Evolutionary conservation across 345 rosid species (phyloP), one percentile per base, ranked within the genome.

Genomic region (Passiflora organensis): DNA sequence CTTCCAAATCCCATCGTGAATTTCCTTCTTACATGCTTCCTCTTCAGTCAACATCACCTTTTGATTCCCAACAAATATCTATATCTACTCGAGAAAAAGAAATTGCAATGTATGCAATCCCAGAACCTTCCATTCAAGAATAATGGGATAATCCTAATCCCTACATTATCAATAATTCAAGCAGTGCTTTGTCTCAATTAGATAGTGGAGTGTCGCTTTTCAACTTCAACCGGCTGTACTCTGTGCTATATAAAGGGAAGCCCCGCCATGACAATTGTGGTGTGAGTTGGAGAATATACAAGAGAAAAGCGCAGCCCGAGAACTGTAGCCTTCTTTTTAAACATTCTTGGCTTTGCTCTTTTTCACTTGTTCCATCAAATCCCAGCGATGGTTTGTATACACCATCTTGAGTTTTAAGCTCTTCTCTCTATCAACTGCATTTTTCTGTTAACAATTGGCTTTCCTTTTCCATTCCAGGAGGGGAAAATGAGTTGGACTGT

Each of bases 401-500:
- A 10, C 41, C 6, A 6, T 55, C 34, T 36, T 18, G 19, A 34
- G 28, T n/a, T n/a, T 25, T 41, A 42, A n/a, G 39, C 41, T 5
- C 22, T 1, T 44, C 1, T 32, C 6, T 16, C n/a, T 38, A 16
- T 51, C 17, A 2, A 10, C 28, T 1, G 5, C 21, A 23, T 20
- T 18, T 2, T 25, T 24, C 28, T 47, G 15, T 43, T 13, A 32
- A 20, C 21, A 0, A 18, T 20, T 13, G 15, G 14, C 13, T 23
- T 0, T 37, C 6, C 9, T 10, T 32, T 3, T 22, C 12, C 2
- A 13, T 43, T 43, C 19, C 73, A 78, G 89, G 84, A 80, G 48
- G 74, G 51, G 44, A 77, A 77, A 72, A 78, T 59, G 78, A 71
- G 81, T 58, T 72, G 76, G 82, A 53, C 70, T 6, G 75, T 77